Evolutionary conservation across 345 rosid species (phyloP), one percentile per base, ranked within the genome.

Genomic region (Aquilaria sinensis): DNA sequence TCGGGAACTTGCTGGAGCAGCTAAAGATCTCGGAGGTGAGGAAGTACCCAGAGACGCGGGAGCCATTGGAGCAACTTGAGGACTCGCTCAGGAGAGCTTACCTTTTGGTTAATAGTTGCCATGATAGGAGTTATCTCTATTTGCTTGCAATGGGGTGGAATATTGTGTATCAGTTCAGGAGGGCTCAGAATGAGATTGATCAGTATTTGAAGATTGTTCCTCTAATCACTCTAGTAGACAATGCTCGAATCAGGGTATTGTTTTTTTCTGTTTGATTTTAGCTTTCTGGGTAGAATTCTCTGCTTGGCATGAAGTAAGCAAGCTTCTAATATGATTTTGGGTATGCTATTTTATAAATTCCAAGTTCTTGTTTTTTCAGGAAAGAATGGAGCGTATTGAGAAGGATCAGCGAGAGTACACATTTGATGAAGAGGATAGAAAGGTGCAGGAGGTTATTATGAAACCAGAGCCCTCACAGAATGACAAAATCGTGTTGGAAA

Each of bases 101-200:
- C 70, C 68, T 90, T 45, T 69, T 94, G 65, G 95, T 94, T 29
- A 84, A 88, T 16, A 94, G 96, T 50, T 94, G 97, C 59, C 92
- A 92, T 60, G 99, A 94, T 63, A 70, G 88, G 62, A 94, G 99
- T 67, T 94, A 88, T 73, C 89, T 94, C 12, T 94, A 94, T 72
- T 74, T 94, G 82, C 76, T 94, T 56, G 99, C 99, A 29, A 90
- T 90, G 99, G 99, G 99, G 1, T 94, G 99, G 99, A 94, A 90
- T 77, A 90, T 94, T 41, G 99, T 94, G 53, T 94, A 94, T 51
- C 99, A 94, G 73, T 94, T 94, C 63, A 77, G 97, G 69, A 94
- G 83, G 77, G 96, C 94, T 13, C 99, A 90, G 75, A 85, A 76
- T 69, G 99, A 94, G 87, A 94, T 94, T 50, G 99, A 94, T 67